Conservation (phyloP, 208 protist species). For the Crithidia bombi region DNA sequence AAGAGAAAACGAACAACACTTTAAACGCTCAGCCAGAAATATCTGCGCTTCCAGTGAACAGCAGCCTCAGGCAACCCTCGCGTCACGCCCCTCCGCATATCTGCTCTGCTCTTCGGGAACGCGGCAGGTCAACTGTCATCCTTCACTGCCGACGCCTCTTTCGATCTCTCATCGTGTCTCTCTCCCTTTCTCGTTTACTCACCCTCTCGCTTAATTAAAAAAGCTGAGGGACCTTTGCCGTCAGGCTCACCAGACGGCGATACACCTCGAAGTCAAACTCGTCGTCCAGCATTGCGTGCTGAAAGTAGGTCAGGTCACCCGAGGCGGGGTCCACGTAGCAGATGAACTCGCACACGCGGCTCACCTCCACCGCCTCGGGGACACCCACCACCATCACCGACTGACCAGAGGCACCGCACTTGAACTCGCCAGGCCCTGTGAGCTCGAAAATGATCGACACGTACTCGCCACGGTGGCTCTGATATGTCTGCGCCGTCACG, state of each 20-base stretch:
- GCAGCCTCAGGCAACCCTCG: not conserved
- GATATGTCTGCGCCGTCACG: slow-evolving; percentile 67
- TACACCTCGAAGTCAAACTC: slow-evolving; percentile 93
- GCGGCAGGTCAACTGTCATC: not conserved
- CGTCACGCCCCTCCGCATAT: too few species aligned
- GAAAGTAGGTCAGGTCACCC: slow-evolving; percentile 79
- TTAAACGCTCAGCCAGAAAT: too few species aligned
- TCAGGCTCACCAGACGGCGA: slow-evolving; percentile 76
- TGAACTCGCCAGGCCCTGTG: slow-evolving; percentile 73
- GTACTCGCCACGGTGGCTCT: slow-evolving; percentile 81
- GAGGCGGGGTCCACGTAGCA: slow-evolving; percentile 86
- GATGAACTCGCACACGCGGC: slow-evolving; percentile 90
- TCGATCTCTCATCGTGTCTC: not conserved
- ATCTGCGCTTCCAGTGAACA: too few species aligned
- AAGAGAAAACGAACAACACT: too few species aligned
- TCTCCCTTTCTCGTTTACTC: not conserved
- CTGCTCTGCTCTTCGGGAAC: too few species aligned
- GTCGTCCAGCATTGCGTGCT: slow-evolving; percentile 88
- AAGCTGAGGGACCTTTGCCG: slow-evolving; percentile 78
- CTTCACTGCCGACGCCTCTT: not conserved
- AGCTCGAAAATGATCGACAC: slow-evolving; percentile 86
- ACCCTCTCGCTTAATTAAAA: slow-evolving; percentile 51
- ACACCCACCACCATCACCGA: slow-evolving; percentile 68
- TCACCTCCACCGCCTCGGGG: slow-evolving; percentile 74
- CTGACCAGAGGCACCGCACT: slow-evolving; percentile 71